Conservation (phyloP, 306 rosid species). For the Chamaecrista fasciculata region DNA sequence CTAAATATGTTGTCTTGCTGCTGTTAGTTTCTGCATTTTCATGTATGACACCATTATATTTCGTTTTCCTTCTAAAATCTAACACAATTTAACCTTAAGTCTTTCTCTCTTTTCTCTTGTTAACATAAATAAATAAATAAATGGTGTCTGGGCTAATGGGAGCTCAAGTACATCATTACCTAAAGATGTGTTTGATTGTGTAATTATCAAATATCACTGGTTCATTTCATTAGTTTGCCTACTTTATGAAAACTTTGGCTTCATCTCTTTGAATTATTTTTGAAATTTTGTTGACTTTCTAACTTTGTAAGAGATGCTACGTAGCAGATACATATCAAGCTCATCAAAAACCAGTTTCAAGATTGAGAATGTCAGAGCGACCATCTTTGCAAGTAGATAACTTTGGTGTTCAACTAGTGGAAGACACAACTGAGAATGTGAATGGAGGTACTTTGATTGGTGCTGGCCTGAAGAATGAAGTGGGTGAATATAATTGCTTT, state of each 20-base stretch:
- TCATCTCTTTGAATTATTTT: slow-evolving; percentile 20
- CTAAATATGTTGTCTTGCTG: neutral
- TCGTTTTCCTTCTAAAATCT: neutral
- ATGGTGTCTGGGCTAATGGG: too few relatives aligned
- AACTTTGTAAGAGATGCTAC: slow-evolving; percentile 37
- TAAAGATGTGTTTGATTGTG: slow-evolving; percentile 15
- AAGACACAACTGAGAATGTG: slow-evolving; percentile 32
- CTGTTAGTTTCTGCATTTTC: slow-evolving; percentile 6
- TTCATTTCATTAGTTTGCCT: neutral
- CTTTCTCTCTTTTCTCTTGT: too few relatives aligned
- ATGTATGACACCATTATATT: slow-evolving; percentile 9
- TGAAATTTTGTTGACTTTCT: slow-evolving; percentile 27
- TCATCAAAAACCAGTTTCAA: slow-evolving; percentile 45
- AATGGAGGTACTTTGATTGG: slow-evolving; percentile 55
- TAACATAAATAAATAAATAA: too few relatives aligned
- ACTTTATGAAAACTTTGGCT: neutral
- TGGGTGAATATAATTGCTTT: slow-evolving; percentile 99
- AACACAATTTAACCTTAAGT: neutral
- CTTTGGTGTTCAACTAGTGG: slow-evolving; percentile 40
- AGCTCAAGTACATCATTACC: too few relatives aligned
- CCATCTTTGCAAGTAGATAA: slow-evolving; percentile 47
- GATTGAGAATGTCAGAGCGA: slow-evolving; percentile 39
- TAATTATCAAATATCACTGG: slow-evolving; percentile 12
- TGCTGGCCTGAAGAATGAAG: slow-evolving; percentile 93
- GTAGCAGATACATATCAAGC: slow-evolving; percentile 74